Evolutionary conservation across 2,329 filamentous ascomycete genomes (phyloP).

Genomic region (Stagonosporopsis vannaccii): DNA sequence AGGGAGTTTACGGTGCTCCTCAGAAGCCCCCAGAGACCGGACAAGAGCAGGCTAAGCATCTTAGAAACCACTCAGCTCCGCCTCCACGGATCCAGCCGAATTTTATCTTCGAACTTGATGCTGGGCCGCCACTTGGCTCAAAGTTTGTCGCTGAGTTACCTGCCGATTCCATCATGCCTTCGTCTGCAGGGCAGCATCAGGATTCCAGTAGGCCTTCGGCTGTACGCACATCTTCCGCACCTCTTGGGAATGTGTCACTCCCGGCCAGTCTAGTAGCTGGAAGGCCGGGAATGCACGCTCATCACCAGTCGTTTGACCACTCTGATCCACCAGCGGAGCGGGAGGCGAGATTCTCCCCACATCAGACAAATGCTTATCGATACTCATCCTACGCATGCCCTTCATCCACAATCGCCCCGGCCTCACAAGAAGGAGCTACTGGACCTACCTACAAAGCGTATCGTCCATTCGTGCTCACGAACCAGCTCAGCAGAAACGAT

Average conservation of each 20-base stretch:
- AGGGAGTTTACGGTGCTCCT: background rate
- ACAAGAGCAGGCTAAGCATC: slow-evolving; percentile 5
- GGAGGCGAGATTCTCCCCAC: background rate
- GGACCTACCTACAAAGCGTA: slow-evolving; percentile 10
- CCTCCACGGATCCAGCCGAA: background rate
- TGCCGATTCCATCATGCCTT: slow-evolving; percentile 6
- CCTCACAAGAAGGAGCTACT: background rate
- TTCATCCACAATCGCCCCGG: background rate
- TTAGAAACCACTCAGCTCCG: slow-evolving; percentile 9
- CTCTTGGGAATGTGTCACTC: slow-evolving; percentile 2
- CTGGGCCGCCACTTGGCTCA: background rate
- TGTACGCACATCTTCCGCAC: slow-evolving; percentile 12
- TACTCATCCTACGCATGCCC: slow-evolving; percentile 2
- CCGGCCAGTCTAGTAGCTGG: slow-evolving; percentile 35
- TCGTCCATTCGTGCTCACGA: slow-evolving; percentile 1
- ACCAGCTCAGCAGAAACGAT: slow-evolving; percentile 2
- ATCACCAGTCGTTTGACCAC: background rate
- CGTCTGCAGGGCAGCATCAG: background rate
- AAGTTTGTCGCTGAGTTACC: slow-evolving; percentile 32
- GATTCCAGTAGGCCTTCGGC: slow-evolving; percentile 1
- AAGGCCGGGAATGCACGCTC: slow-evolving; percentile 10
- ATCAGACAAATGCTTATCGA: slow-evolving; percentile 10
- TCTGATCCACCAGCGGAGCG: background rate
- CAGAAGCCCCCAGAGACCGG: background rate
- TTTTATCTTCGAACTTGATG: slow-evolving; percentile 27